phyloP scores from a whole-genome alignment of 352 stramenopile genomes.

The Phytopythium kandeliae region DNA sequence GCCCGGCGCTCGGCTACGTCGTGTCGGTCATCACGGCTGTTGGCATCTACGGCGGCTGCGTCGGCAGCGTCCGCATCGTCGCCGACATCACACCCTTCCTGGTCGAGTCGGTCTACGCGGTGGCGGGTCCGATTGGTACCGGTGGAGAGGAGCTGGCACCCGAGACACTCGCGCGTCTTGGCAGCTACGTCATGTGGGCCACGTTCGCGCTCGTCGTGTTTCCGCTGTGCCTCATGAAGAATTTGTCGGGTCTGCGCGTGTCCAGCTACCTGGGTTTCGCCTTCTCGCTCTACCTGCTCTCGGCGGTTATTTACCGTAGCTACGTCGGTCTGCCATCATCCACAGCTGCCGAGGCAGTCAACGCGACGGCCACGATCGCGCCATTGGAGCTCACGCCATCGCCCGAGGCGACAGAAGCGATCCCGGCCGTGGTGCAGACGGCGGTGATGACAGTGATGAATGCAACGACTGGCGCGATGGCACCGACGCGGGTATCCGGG shows the following conservation, averaged over 20 bases:
- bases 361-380: not conserved
- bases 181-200: slow-evolving; percentile 42
- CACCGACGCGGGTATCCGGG: slow-evolving; percentile 26
- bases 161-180: slow-evolving; percentile 15
- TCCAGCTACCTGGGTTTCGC: slow-evolving; percentile 69
- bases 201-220: slow-evolving; percentile 53
- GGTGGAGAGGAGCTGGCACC: slow-evolving; percentile 8
- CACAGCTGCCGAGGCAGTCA: not conserved
- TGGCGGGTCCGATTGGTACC: slow-evolving; percentile 9
- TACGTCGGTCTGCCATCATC: slow-evolving; percentile 20
- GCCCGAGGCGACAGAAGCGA: not conserved
- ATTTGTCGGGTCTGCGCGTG: slow-evolving; percentile 54
- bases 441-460: slow-evolving; percentile 12
- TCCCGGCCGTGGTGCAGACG: slow-evolving; percentile 4
- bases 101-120: slow-evolving; percentile 20
- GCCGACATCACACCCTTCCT: slow-evolving; percentile 64
- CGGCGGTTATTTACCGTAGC: slow-evolving; percentile 48
- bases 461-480: slow-evolving; percentile 6
- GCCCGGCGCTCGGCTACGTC: slow-evolving; percentile 44
- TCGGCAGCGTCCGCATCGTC: slow-evolving; percentile 67
- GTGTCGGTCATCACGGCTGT: slow-evolving; percentile 62
- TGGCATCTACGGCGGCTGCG: slow-evolving; percentile 65
- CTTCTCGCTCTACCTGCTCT: slow-evolving; percentile 59
- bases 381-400: not conserved
- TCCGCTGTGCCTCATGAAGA: slow-evolving; percentile 66